phyloP scores from a whole-genome alignment of 495 filamentous ascomycete genomes.

The Tuber aestivum region DNA sequence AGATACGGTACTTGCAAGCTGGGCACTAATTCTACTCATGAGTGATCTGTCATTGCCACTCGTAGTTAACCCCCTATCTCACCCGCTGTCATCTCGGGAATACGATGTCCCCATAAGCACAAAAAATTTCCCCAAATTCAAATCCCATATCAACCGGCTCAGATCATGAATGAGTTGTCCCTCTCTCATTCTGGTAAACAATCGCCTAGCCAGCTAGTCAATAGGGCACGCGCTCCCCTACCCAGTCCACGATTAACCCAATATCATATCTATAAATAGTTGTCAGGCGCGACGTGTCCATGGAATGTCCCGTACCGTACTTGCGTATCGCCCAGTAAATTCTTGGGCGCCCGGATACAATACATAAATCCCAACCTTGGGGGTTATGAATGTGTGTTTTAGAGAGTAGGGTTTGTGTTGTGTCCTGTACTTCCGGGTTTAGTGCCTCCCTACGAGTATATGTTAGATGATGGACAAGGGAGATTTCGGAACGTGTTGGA shows the following conservation, averaged over 20 bases:
- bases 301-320: not conserved
- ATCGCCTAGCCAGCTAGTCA: not conserved
- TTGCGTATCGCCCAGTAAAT: not conserved
- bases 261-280: not conserved
- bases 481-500: too few species aligned
- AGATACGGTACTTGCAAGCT: not conserved
- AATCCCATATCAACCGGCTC: not conserved
- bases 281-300: not conserved
- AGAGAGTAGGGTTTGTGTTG: not conserved
- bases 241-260: not conserved
- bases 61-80: not conserved
- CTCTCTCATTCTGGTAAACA: not conserved
- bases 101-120: not conserved
- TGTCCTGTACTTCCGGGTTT: not conserved
- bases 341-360: not conserved
- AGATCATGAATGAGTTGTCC: not conserved
- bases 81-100: not conserved
- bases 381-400: not conserved
- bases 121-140: not conserved
- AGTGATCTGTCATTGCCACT: not conserved
- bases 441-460: not conserved
- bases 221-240: not conserved
- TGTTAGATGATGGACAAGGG: too few species aligned
- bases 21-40: not conserved
- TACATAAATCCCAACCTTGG: not conserved